These are phyloP conservation scores for Euphorbia peplus DNA, from an alignment of 345 rosid genomes.

Conservation along the genomic window DNA sequence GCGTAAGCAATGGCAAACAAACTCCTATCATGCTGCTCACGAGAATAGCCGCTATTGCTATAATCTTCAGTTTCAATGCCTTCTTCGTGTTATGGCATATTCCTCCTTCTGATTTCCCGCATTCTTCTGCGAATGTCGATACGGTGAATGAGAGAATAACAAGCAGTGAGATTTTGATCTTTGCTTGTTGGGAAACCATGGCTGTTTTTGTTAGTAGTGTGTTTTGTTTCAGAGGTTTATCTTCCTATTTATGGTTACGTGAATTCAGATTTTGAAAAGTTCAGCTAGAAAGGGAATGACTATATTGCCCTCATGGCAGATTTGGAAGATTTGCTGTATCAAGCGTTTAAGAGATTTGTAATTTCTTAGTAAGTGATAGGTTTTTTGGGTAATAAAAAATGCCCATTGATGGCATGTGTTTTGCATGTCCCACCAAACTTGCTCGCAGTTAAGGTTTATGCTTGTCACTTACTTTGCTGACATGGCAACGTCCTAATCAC, in stretches of 20 bases:
- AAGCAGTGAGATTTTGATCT: neutral
- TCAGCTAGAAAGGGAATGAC: neutral
- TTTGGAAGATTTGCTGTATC: neutral
- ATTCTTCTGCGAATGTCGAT: conserved; percentile 5
- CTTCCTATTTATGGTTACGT: neutral
- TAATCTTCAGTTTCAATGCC: conserved; percentile 28
- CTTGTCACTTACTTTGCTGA: neutral
- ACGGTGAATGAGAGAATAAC: neutral
- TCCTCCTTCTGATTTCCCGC: neutral
- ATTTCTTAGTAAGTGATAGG: neutral
- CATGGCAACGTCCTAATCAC: neutral
- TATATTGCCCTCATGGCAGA: neutral
- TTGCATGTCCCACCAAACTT: neutral
- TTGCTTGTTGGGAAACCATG: neutral
- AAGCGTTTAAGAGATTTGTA: neutral
- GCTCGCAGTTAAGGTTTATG: too few relatives aligned
- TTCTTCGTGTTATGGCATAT: conserved; percentile 24
- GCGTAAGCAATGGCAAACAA: conserved; percentile 28
- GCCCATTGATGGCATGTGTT: neutral
- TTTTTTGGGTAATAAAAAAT: neutral
- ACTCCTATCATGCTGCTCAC: conserved; percentile 35
- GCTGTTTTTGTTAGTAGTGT: neutral
- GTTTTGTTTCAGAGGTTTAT: neutral
- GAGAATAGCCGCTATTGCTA: conserved; percentile 34
- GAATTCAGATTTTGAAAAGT: neutral